Evolutionary conservation across 257 asterid species (phyloP), one percentile per base, ranked within the genome.

Genomic region (Ballota nigra): DNA sequence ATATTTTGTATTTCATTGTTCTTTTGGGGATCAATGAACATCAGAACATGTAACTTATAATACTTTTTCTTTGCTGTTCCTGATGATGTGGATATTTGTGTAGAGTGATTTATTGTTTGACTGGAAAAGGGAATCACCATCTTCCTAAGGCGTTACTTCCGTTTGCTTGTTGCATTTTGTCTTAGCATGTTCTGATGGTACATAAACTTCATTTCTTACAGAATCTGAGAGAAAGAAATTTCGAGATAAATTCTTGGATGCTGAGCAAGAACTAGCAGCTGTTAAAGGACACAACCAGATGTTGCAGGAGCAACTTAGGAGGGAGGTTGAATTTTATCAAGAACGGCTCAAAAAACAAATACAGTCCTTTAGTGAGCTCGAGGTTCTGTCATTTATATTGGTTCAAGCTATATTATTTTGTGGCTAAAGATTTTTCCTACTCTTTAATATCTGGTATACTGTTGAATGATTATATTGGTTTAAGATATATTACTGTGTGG

Each of bases 201-300:
- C 36, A 66, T 72, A 45, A 70, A 55, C 53, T 73, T 40, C 63
- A 52, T 53, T 36, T 79, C 47, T 73, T 69, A 63, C 92, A 95
- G 99, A 92, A 75, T 78, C 94, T 56, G 97, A 95, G 79, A 87
- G 86, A 78, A 90, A 88, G 79, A 88, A 78, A 55, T 86, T 87
- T 33, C 92, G 78, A 29, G 96, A 80, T 67, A 87, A 87, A 80
- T 78, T 86, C 74, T 70, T 86, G 58, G 76, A 87, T 71, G 86
- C 88, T 12, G 96, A 95, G 85, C 98, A 95, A 83, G 99, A 95
- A 83, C 83, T 92, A 68, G 96, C 96, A 81, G 98, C 99, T 84
- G 88, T 96, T 76, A 95, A 80, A 84, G 88, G 87, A 52, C 95
- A 95, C 52, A 96, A 92, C 75, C 90, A 87, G 75, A 74, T 73